Evolutionary conservation across 2,329 filamentous ascomycete genomes (phyloP).

Genomic region (Helotiales sp.): DNA sequence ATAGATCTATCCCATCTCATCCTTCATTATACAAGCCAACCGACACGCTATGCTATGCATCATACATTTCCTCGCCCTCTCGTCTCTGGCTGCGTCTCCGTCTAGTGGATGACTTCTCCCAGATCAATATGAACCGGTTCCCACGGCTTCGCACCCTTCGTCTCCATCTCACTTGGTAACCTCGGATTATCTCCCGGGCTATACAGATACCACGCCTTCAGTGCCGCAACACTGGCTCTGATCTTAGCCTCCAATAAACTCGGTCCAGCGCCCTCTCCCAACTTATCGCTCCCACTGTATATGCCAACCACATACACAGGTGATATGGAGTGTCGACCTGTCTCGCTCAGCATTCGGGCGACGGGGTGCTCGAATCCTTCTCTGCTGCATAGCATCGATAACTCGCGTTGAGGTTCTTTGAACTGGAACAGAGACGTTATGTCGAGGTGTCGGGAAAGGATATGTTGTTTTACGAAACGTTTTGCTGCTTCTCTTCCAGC

Average conservation of each 20-base stretch:
- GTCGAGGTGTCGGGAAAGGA: constrained; percentile 77
- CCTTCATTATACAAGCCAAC: constrained; percentile 13
- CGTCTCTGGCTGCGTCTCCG: neutral
- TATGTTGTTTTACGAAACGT: constrained; percentile 79
- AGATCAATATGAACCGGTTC: constrained; percentile 56
- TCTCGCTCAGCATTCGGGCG: constrained; percentile 86
- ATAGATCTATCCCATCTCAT: neutral
- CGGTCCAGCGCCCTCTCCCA: constrained; percentile 84
- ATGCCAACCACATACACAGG: constrained; percentile 95
- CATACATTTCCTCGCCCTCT: neutral
- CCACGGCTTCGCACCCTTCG: constrained; percentile 42
- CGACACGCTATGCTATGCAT: constrained; percentile 13
- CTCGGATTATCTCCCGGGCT: constrained; percentile 55
- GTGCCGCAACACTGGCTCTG: constrained; percentile 77
- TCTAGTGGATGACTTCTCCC: constrained; percentile 47
- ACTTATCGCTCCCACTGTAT: constrained; percentile 85
- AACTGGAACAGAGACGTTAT: constrained; percentile 81
- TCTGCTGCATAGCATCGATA: constrained; percentile 78
- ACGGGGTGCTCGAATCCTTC: constrained; percentile 89
- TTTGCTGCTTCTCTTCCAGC: constrained; percentile 76
- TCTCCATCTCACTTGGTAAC: constrained; percentile 50
- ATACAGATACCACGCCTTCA: constrained; percentile 97
- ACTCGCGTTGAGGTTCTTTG: constrained; percentile 77
- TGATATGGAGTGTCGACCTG: constrained; percentile 77
- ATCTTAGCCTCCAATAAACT: constrained; percentile 76